Evolutionary conservation across 2,329 filamentous ascomycete species (phyloP).

Genomic region (Penicillium polonicum): DNA sequence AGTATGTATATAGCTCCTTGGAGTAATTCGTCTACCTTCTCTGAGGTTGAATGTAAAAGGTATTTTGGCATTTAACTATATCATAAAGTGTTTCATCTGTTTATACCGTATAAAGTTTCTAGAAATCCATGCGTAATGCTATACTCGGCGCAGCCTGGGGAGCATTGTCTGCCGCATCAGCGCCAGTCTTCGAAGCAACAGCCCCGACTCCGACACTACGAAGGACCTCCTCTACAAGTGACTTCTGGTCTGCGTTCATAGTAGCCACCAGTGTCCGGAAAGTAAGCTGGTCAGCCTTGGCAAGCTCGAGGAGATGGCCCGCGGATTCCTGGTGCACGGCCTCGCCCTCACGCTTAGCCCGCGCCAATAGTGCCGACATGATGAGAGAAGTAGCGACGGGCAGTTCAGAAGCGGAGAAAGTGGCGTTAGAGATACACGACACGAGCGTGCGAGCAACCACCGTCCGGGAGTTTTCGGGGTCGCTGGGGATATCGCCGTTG

Average conservation of each 20-base stretch:
- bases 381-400: constrained; percentile 68
- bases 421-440: constrained; percentile 59
- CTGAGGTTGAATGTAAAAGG: neutral
- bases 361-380: constrained; percentile 71
- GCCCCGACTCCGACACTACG: constrained; percentile 55
- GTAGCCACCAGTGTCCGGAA: constrained; percentile 73
- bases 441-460: constrained; percentile 73
- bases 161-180: constrained; percentile 52
- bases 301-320: constrained; percentile 73
- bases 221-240: constrained; percentile 78
- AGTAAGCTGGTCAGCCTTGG: constrained; percentile 66
- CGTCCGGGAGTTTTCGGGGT: constrained; percentile 72
- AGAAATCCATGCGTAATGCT: constrained; percentile 94
- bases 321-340: constrained; percentile 70
- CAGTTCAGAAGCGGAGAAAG: constrained; percentile 31
- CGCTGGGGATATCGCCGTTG: constrained; percentile 60
- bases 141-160: constrained; percentile 69
- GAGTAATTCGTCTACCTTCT: too few species aligned
- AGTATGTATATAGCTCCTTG: too few species aligned
- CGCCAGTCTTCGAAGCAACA: constrained; percentile 36
- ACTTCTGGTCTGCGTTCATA: constrained; percentile 68
- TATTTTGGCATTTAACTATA: neutral
- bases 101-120: constrained; percentile 7
- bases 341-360: constrained; percentile 64
- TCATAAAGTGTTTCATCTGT: constrained; percentile 1